Evolutionary conservation across 1,284 basidiomycete genomes (phyloP), one percentile per base, ranked within the genome.

Genomic region (Ganoderma sp.): DNA sequence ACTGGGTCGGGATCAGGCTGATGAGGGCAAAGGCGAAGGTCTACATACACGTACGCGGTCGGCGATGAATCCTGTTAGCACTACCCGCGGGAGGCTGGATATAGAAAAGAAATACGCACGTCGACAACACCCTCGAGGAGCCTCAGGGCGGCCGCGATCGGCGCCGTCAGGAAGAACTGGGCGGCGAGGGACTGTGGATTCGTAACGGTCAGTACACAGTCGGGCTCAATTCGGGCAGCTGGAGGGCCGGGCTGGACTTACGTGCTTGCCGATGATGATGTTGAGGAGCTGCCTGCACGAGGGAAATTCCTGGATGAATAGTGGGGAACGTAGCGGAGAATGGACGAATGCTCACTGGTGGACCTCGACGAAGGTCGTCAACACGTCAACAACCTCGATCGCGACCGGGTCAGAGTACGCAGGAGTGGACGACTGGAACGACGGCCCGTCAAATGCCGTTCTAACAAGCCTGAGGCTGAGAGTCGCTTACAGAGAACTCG

Each of bases 321-420:
- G 10, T 39, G 9, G 17, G 14, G 14, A 6, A 6, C 3, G 14
- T 12, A 8, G 15, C 34, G 10, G 14, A 39, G 22, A 10, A 43
- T 14, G 15, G 7, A 10, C 9, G 7, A 8, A 17, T 7, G 12
- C 64, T 15, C 61, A 60, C 64, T 65, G 64, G 45, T 65, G 64
- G 42, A 67, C 61, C 19, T 43, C 32, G 59, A 67, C 65, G 42
- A 67, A 67, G 42, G 60, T 62, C 41, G 65, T 67, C 52, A 67
- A 54, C 19, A 63, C 65, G 6, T 39, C 52, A 61, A 67, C 65
- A 25, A 67, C 52, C 19, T 45, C 43, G 37, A 37, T 3, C 9
- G 65, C 65, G 32, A 32, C 54, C 15, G 12, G 2, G 61, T 67
- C 65, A 10, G 60, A 4, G 61, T 45, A 67, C 25, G 65, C 15